These are phyloP conservation scores for Geotrichum ghanense DNA, from an alignment of 805 yeast species.

Conservation along the genomic window DNA sequence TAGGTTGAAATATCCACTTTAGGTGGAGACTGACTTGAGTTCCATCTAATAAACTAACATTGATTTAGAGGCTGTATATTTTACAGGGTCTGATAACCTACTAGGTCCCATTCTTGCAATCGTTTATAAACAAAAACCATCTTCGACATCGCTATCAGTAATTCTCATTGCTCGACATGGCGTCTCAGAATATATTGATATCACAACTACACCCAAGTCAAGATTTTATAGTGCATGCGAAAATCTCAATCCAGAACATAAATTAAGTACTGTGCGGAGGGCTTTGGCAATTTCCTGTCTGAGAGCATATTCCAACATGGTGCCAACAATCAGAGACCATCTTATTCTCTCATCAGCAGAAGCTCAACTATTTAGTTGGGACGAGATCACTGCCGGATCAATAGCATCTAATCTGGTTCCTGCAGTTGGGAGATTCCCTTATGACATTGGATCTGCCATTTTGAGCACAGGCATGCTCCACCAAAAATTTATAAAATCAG, in stretches of 20 bases:
- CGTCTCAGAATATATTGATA: slow-evolving; percentile 41
- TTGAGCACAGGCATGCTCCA: slow-evolving; percentile 49
- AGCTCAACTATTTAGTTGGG: slow-evolving; percentile 35
- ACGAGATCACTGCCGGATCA: slow-evolving; percentile 77
- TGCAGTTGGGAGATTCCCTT: slow-evolving; percentile 41
- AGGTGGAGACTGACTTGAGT: no score
- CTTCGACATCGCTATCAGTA: slow-evolving; percentile 17
- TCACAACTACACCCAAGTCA: slow-evolving; percentile 49
- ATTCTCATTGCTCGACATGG: slow-evolving; percentile 40
- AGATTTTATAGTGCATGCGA: slow-evolving; percentile 71
- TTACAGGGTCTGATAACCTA: slow-evolving; percentile 26
- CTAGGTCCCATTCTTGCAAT: slow-evolving; percentile 26
- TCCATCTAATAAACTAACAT: no score
- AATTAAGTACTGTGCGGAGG: slow-evolving; percentile 49
- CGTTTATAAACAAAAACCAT: slow-evolving; percentile 19
- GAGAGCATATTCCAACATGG: slow-evolving; percentile 52
- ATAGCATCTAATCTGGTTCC: slow-evolving; percentile 56
- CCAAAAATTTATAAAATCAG: slow-evolving; percentile 36
- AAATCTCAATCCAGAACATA: slow-evolving; percentile 42
- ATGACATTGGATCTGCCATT: slow-evolving; percentile 44
- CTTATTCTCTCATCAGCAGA: neutral
- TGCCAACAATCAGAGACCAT: slow-evolving; percentile 20
- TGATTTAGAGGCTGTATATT: slow-evolving; percentile 27
- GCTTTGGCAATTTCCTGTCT: slow-evolving; percentile 68
- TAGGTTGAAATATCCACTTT: no score